Evolutionary conservation across 352 stramenopile genomes (phyloP), one percentile per base, ranked within the genome.

Genomic region (Pythium sukuiense): DNA sequence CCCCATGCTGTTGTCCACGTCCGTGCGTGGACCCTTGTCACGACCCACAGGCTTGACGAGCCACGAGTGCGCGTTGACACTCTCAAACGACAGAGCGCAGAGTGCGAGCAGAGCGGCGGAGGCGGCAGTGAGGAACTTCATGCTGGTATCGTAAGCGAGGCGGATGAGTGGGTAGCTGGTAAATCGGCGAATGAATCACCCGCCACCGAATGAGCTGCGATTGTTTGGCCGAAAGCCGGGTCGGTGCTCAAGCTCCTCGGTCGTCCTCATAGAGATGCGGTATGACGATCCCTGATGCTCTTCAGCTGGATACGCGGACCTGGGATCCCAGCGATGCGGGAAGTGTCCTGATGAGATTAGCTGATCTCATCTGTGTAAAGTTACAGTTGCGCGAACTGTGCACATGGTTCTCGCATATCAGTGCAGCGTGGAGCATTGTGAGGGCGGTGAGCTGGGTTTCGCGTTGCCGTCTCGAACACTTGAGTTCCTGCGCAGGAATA

Each of bases 1-100:
- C 0, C 72, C 76, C 2, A 79, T 61, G 3, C 59, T 69, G 35
- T 72, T 67, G n/a, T 74, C 59, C 27, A 83, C 56, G 26, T 79
- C 79, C 5, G 74, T 70, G 6, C 43, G 46, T 49, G 73, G 54
- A 3, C 62, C 60, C 11, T 65, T 80, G 14, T 83, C 74, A 14
- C 76, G 76, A 2, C 71, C 77, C 26, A 83, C 72, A 48, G 78
- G 76, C 43, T 82, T 76, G 7, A 72, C 63, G 29, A 84, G 65
- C 67, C 68, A 86, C 52, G 76, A 83, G 65, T 86, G 76, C 0
- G 74, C 75, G 3, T 81, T 24, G 6, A 61, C 55, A 6, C 4
- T 50, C n/a, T 39, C n/a, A 13, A 32, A 6, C 20, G 55, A 37
- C 11, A 53, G 20, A 37, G 30, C 16, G 27, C 26, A 16, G 2